phyloP scores from a whole-genome alignment of 129 eudicot genomes.

The Flaveria bidentis region DNA sequence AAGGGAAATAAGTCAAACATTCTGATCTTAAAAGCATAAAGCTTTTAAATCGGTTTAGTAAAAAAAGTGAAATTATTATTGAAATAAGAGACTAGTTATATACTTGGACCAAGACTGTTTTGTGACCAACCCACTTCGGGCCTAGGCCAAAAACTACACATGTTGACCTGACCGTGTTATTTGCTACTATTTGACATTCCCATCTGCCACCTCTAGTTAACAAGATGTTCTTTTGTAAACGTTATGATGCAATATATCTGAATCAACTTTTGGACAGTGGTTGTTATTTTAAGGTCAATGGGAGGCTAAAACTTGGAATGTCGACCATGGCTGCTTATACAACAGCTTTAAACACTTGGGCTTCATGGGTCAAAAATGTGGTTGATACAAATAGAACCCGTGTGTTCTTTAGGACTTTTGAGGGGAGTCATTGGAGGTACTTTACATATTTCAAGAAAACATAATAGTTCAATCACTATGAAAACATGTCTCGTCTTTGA shows the following conservation, averaged over 20 bases:
- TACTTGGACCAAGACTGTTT: too few relatives aligned
- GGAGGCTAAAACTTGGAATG: conserved; percentile 82
- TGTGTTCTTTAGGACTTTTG: conserved; percentile 89
- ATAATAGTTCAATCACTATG: not conserved
- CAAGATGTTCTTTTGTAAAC: not conserved
- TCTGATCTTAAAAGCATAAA: not conserved
- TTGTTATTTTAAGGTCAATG: conserved; percentile 72
- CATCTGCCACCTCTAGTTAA: not conserved
- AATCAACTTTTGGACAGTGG: conserved; percentile 54
- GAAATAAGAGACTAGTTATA: not conserved
- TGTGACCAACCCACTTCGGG: too few relatives aligned
- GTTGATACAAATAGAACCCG: conserved; percentile 66
- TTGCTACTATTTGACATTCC: too few relatives aligned
- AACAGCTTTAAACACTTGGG: conserved; percentile 78
- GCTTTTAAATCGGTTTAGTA: not conserved
- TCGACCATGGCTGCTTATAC: conserved; percentile 56
- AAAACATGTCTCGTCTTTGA: not conserved
- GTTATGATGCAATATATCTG: conserved; percentile 1
- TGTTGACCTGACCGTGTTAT: not conserved
- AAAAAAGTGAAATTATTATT: not conserved
- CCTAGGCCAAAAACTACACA: not conserved
- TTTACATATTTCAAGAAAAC: conserved; percentile 10
- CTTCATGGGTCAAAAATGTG: conserved; percentile 72
- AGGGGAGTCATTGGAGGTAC: conserved; percentile 93
- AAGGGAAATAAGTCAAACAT: not conserved